Base-by-base conservation (phyloP, 495 filamentous ascomycete species). In the Alectoria sarmentosa region DNA sequence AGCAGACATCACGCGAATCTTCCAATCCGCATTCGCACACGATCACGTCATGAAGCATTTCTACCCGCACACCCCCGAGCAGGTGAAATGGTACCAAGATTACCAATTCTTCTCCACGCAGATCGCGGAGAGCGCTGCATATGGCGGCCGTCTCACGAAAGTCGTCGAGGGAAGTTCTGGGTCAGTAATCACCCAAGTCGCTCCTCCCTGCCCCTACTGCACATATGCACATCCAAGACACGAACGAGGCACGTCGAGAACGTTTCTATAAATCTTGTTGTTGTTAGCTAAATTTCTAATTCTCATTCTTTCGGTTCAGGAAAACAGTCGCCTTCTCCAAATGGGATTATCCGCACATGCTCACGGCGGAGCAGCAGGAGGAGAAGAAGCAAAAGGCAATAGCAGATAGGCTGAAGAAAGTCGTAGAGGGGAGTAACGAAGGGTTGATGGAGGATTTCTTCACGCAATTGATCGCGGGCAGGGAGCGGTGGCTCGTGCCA, bases 291-390 rank as follows among this genome's bases (percentile, higher is more conserved):
- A 39, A 39, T 39, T 2, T 44, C 17, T 44, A 21, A 21, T n/a
- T n/a, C n/a, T n/a, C n/a, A 2, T 44, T 44, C 19, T 19, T 19
- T 3, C 41, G 0, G 19, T 9, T 19, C 42, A 70, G 69, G 23
- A 65, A 70, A 38, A 55, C 60, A 21, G 64, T 69, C 7, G 69
- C 61, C 2, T 70, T 70, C 46, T 36, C 66, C 10, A 66, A 58
- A 57, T 70, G 69, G 69, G 59, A 57, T 15, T 61, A 62, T 42
- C 64, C 69, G 6, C 52, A 58, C 30, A 38, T 58, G 56, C 52
- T 69, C 34, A 66, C 62, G 30, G 59, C 63, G 14, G 63, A 63
- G 59, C 66, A 62, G 58, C 23, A 60, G 46, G 59, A 32, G 8
- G 52, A 61, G 23, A 64, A 63, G 38, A 44, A 55, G 46, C 49